These are phyloP conservation scores for Suillus decipiens DNA, from an alignment of 768 basidiomycete genomes.

Conservation along the genomic window DNA sequence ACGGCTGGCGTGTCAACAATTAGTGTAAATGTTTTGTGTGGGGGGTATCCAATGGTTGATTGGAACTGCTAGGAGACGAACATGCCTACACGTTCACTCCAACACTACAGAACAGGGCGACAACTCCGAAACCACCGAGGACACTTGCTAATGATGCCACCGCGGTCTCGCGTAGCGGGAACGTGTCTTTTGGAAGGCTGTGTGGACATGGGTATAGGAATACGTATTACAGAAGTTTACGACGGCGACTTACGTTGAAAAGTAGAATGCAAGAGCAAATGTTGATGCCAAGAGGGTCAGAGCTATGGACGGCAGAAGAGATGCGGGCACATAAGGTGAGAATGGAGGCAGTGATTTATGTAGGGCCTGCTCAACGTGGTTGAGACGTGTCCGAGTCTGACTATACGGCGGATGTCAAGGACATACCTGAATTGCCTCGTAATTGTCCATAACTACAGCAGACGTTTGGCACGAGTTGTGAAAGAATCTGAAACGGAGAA, in stretches of 20 bases:
- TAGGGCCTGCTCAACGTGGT: conserved; percentile 46
- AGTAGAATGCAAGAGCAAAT: conserved; percentile 88
- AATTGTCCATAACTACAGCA: conserved; percentile 50
- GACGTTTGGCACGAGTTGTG: conserved; percentile 11
- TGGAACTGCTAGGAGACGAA: conserved; percentile 4
- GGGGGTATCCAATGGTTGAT: background rate
- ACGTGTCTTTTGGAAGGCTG: conserved; percentile 76
- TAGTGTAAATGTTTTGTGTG: conserved; percentile 25
- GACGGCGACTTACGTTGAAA: conserved; percentile 66
- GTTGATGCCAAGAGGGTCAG: conserved; percentile 71
- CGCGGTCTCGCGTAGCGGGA: conserved; percentile 65
- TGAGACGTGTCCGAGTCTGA: conserved; percentile 5
- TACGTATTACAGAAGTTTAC: conserved; percentile 6
- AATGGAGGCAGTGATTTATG: conserved; percentile 73
- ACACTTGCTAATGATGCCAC: conserved; percentile 75
- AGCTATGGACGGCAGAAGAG: conserved; percentile 72
- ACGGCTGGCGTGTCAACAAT: conserved; percentile 85
- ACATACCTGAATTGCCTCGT: conserved; percentile 56
- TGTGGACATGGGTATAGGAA: conserved; percentile 12
- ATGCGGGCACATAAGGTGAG: conserved; percentile 65
- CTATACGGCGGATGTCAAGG: conserved; percentile 2
- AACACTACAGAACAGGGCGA: conserved; percentile 83
- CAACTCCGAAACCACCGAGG: conserved; percentile 86
- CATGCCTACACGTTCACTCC: conserved; percentile 75
- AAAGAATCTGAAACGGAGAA: conserved; percentile 10